Evolutionary conservation across 78 protist species (phyloP), one percentile per base, ranked within the genome.

Genomic region (Thecamonas trahens): DNA sequence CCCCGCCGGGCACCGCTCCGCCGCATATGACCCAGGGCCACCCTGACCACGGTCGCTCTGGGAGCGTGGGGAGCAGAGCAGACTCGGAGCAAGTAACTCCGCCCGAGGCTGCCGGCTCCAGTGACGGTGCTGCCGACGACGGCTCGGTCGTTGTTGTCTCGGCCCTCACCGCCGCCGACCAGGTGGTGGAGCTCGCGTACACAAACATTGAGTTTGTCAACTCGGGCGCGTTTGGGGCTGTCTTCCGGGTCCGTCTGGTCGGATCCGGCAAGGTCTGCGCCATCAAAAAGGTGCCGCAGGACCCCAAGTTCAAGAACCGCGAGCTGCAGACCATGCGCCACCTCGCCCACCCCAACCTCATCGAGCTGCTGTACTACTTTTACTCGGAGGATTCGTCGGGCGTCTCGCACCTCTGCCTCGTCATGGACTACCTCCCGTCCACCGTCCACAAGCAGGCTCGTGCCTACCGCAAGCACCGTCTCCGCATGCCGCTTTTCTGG

Each of bases 151-250:
- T n/a, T n/a, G n/a, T n/a, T n/a, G n/a, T n/a, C n/a, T n/a, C n/a
- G n/a, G n/a, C n/a, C n/a, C n/a, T 42, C 47, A 11, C 11, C 52
- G 52, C 52, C 7, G 67, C 26, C 50, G 29, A 26, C n/a, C n/a
- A n/a, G n/a, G n/a, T n/a, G n/a, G n/a, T n/a, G n/a, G 81, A 76
- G 57, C 39, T 79, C 31, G 35, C 58, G 35, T 90, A 87, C 72
- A 58, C 78, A 5, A 83, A 86, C 34, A 85, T 91, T 8, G 63
- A 76, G 5, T 77, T 84, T 3, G 81, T 97, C n/a, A 99, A 99
- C 9, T 83, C 84, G 29, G 99, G 99, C 18, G 87, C 98, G 29
- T 98, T 98, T 47, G 99, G 99, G 31, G 90, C 86, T 15, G 99
- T 98, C 13, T 93, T 84, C 53, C 78, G 76, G 34, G 98, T 95